Conservation (phyloP, 768 basidiomycete genomes). For the Kondoa malvinella region DNA sequence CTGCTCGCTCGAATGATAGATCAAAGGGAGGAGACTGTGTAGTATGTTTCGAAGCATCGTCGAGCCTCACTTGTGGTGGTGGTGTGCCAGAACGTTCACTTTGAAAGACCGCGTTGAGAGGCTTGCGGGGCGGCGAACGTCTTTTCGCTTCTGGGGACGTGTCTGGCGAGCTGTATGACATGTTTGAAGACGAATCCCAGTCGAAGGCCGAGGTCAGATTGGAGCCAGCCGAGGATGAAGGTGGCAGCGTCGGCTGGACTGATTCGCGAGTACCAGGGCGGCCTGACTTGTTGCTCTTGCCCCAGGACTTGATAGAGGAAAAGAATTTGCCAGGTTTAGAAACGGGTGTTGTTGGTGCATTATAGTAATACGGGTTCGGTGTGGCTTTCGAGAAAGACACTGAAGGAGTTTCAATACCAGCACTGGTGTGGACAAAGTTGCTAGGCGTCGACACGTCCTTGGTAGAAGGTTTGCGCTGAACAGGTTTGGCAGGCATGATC, state of each 20-base stretch:
- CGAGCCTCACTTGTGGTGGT: neutral
- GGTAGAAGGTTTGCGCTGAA: neutral
- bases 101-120: neutral
- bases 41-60: neutral
- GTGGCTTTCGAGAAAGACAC: neutral
- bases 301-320: slow-evolving; percentile 1
- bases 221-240: neutral
- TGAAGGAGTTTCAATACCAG: neutral
- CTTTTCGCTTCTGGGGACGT: slow-evolving; percentile 2
- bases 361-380: neutral
- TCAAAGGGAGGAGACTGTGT: slow-evolving; percentile 6
- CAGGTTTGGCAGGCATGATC: neutral
- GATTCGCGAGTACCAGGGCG: neutral
- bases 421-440: slow-evolving; percentile 9
- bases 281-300: neutral
- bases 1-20: neutral
- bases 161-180: neutral
- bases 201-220: slow-evolving; percentile 1
- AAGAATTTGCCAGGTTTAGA: slow-evolving; percentile 2
- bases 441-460: slow-evolving; percentile 5
- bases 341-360: neutral
- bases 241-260: neutral
- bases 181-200: neutral
- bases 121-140: neutral
- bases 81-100: neutral